Evolutionary conservation across 768 basidiomycete genomes (phyloP).

Genomic region (Amanita molliuscula): DNA sequence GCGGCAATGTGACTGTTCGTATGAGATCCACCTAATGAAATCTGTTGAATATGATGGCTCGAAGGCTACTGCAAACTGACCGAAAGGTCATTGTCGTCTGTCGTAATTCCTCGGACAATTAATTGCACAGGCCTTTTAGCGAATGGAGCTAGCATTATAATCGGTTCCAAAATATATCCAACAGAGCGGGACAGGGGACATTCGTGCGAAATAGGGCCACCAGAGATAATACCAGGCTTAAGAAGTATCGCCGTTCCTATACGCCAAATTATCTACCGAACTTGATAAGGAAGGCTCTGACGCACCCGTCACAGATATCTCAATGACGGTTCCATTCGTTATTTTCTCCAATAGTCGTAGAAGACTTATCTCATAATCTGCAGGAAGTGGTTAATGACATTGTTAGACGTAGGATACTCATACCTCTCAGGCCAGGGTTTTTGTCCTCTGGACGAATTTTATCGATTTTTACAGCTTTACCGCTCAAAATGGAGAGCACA

Average conservation of each 20-base stretch:
- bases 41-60: not conserved
- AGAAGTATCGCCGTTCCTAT: slow-evolving; percentile 88
- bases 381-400: not conserved
- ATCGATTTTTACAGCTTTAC: slow-evolving; percentile 75
- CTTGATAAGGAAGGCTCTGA: not conserved
- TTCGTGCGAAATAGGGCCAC: slow-evolving; percentile 74
- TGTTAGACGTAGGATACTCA: slow-evolving; percentile 9
- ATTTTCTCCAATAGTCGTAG: slow-evolving; percentile 80
- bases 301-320: slow-evolving; percentile 92
- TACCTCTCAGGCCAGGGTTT: slow-evolving; percentile 90
- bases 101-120: slow-evolving; percentile 84
- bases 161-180: slow-evolving; percentile 89
- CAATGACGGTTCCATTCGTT: slow-evolving; percentile 90
- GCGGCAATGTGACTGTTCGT: slow-evolving; percentile 83
- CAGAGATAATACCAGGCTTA: slow-evolving; percentile 86
- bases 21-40: slow-evolving; percentile 70
- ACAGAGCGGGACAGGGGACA: slow-evolving; percentile 84
- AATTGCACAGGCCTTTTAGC: slow-evolving; percentile 78
- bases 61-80: slow-evolving; percentile 27
- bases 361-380: slow-evolving; percentile 90
- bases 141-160: slow-evolving; percentile 88
- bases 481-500: slow-evolving; percentile 83
- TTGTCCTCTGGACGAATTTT: slow-evolving; percentile 87
- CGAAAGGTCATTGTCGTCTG: slow-evolving; percentile 86
- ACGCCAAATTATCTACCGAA: not conserved